Evolutionary conservation across 2,329 filamentous ascomycete species (phyloP).

Genomic region (Diaporthe vexans): DNA sequence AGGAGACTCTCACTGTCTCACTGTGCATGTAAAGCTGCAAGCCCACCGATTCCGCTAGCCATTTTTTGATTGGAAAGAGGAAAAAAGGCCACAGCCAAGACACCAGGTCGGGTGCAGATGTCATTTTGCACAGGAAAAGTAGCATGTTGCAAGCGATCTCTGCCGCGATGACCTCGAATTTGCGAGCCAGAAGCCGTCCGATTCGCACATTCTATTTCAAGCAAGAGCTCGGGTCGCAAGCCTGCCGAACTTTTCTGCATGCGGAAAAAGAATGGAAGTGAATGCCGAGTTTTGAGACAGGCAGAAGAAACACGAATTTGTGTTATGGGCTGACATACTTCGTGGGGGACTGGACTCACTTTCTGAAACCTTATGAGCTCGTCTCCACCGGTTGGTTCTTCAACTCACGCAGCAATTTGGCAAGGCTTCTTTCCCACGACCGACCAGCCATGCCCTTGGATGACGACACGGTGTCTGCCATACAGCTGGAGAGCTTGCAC

Average conservation of each 20-base stretch:
- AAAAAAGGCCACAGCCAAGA: slow-evolving; percentile 29
- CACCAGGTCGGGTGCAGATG: slow-evolving; percentile 32
- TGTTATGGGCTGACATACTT: slow-evolving; percentile 32
- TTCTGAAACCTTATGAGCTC: slow-evolving; percentile 27
- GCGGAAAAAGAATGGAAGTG: slow-evolving; percentile 29
- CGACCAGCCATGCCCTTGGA: slow-evolving; percentile 2
- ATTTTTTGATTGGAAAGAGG: slow-evolving; percentile 20
- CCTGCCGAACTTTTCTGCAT: slow-evolving; percentile 2
- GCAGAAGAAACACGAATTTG: slow-evolving; percentile 31
- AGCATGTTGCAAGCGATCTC: slow-evolving; percentile 23
- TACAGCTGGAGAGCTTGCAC: background rate
- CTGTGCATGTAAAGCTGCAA: slow-evolving; percentile 38
- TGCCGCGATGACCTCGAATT: slow-evolving; percentile 31
- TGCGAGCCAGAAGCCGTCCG: slow-evolving; percentile 19
- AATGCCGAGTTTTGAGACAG: slow-evolving; percentile 40
- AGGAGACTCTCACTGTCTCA: slow-evolving; percentile 30
- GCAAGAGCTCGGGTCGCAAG: slow-evolving; percentile 20
- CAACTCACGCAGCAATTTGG: slow-evolving; percentile 9
- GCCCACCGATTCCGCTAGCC: slow-evolving; percentile 35
- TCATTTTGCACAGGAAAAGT: slow-evolving; percentile 27
- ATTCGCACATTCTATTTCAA: slow-evolving; percentile 20
- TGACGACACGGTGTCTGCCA: background rate
- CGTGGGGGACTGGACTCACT: slow-evolving; percentile 35
- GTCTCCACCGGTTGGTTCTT: slow-evolving; percentile 16
- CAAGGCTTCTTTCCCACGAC: slow-evolving; percentile 9